Base-by-base conservation (phyloP, 805 yeast species). In the Lachancea sp. region DNA sequence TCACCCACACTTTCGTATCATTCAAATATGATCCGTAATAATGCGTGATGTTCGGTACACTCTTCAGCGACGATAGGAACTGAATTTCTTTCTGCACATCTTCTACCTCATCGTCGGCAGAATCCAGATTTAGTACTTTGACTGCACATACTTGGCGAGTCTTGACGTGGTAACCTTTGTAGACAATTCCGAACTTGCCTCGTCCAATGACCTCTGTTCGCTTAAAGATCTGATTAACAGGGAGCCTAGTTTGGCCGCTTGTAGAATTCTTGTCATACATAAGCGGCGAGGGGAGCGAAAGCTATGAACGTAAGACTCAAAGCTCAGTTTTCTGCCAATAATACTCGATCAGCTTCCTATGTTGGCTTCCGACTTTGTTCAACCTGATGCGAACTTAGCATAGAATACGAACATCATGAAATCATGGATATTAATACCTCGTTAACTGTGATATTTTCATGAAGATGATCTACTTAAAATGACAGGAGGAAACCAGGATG, bases 181-280 rank as follows among this genome's bases (percentile, higher is more conserved):
- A 92, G 4, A 92, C 99, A 19, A 89, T 81, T 34, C 99, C 99
- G 63, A 92, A 92, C 67, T 88, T 92, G 17, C 99, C 99, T 43
- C 94, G 74, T 7, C 98, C 99, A 11, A 94, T 83, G 24, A 88
- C 80, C 63, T 92, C 97, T 11, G 90, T 81, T 34, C 96, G 73
- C 54, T 82, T 80, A 64, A 80, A 88, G 40, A 74, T 50, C 37
- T 61, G 56, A 12, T 59, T 53, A 3, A 67, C 39, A 20, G 39
- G 20, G 18, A 18, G 26, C 30, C 21, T 18, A 7, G 22, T 13
- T 12, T 21, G 28, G 17, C 39, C 39, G 20, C n/a, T 29, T 15
- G 22, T 19, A 20, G 28, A 3, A 13, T 36, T 18, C 3, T 18
- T 29, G 3, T 25, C 30, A 19, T 18, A 17, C 39, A 36, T 36